Conservation (phyloP, 2,329 filamentous ascomycete genomes). For the Ramularia endophylla region DNA sequence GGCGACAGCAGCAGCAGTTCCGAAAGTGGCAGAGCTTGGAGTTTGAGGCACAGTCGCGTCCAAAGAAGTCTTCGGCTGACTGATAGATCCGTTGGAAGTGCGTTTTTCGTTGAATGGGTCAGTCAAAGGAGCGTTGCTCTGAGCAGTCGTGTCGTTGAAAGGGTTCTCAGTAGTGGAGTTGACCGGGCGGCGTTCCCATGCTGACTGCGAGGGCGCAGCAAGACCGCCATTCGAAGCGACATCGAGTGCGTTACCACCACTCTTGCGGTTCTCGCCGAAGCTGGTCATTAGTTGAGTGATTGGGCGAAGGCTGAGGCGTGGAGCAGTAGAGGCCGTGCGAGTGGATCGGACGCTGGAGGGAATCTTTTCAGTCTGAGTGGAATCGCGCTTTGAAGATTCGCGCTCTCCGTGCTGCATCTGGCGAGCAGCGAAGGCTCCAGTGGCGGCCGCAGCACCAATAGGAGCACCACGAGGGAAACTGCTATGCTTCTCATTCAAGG, state of each 20-base stretch:
- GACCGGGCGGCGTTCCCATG: conserved; percentile 36
- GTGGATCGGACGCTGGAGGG: conserved; percentile 37
- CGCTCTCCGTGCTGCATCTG: neutral
- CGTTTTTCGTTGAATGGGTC: conserved; percentile 29
- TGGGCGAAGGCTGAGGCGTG: conserved; percentile 78
- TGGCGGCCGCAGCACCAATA: conserved; percentile 5
- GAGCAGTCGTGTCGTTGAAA: conserved; percentile 31
- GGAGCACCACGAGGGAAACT: conserved; percentile 19
- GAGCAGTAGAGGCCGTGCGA: conserved; percentile 53
- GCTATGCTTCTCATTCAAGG: conserved; percentile 33
- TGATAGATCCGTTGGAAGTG: conserved; percentile 12
- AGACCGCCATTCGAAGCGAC: conserved; percentile 23
- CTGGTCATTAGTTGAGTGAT: conserved; percentile 77
- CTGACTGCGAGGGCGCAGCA: conserved; percentile 24
- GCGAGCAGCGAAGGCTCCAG: conserved; percentile 7
- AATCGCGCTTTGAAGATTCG: conserved; percentile 15
- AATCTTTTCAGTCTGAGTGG: conserved; percentile 24
- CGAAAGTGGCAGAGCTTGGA: conserved; percentile 24
- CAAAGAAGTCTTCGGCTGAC: conserved; percentile 14
- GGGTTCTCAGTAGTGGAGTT: conserved; percentile 26
- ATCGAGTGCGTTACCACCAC: conserved; percentile 30
- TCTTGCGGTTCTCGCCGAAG: conserved; percentile 43
- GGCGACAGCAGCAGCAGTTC: conserved; percentile 33
- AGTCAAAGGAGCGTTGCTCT: too few relatives aligned
- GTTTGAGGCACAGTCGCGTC: conserved; percentile 19